Percentiles rank a stretch among this genome's conserved stretches.
Evolutionary conservation across 1,139 yeast species (phyloP).

Genomic region (Diutina scorzettiae): DNA sequence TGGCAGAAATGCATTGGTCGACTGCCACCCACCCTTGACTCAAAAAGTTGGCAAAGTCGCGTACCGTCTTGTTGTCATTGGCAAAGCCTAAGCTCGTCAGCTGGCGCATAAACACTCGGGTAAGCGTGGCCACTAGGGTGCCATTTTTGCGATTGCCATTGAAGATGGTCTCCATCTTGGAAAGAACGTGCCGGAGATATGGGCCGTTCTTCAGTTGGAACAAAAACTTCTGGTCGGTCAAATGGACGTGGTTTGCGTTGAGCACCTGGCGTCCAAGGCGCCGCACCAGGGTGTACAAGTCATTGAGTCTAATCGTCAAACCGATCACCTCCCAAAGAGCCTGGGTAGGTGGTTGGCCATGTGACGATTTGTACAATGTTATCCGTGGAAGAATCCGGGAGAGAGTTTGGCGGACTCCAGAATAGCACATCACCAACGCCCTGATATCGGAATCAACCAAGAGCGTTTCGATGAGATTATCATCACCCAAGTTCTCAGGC

Average conservation of each 20-base stretch:
- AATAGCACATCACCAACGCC: constrained; percentile 17
- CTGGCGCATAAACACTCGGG: constrained; percentile 33
- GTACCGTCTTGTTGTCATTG: constrained; percentile 22
- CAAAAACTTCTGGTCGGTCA: constrained; percentile 28
- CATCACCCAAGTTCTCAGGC: not conserved
- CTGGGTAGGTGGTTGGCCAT: constrained; percentile 34
- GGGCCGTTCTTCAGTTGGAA: constrained; percentile 17
- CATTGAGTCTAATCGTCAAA: constrained; percentile 33
- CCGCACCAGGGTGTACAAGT: constrained; percentile 31
- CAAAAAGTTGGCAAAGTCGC: constrained; percentile 28
- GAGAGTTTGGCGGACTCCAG: constrained; percentile 15
- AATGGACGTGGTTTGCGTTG: constrained; percentile 27
- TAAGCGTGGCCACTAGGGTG: constrained; percentile 36
- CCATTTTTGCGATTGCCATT: constrained; percentile 40
- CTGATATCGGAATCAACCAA: constrained; percentile 33
- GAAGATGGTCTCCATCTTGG: constrained; percentile 31
- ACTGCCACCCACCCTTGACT: constrained; percentile 17
- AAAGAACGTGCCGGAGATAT: constrained; percentile 21
- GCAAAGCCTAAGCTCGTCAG: constrained; percentile 21
- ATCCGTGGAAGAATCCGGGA: constrained; percentile 18
- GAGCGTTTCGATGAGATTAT: constrained; percentile 15
- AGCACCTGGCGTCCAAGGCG: constrained; percentile 33
- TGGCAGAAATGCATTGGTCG: constrained; percentile 15
- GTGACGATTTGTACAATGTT: constrained; percentile 15
- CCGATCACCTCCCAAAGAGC: constrained; percentile 33